Conservation (phyloP, 2,329 filamentous ascomycete species). For the Cladosporium oxysporum region DNA sequence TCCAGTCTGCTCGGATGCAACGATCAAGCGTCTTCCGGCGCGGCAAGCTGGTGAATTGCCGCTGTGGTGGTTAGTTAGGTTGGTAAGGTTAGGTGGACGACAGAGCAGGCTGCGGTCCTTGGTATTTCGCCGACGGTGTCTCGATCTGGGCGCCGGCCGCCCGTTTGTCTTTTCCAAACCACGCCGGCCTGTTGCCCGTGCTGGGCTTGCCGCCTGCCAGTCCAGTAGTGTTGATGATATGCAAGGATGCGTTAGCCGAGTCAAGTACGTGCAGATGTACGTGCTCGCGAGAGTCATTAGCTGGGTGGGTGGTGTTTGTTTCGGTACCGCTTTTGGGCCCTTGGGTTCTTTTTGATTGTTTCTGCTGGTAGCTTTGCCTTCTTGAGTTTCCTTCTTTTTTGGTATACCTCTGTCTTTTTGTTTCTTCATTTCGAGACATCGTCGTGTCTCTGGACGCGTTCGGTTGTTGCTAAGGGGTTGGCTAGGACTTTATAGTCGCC, state of each 20-base stretch:
- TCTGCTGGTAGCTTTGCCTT: background rate
- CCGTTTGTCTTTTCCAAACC: background rate
- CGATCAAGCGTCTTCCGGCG: slow-evolving; percentile 12
- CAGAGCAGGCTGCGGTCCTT: background rate
- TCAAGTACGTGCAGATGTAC: background rate
- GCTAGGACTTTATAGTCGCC: background rate
- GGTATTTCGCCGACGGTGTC: slow-evolving; percentile 9
- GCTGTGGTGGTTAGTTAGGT: too few relatives aligned
- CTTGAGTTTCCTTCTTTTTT: background rate
- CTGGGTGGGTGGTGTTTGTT: background rate
- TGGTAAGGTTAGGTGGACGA: too few relatives aligned
- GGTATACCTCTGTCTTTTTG: background rate
- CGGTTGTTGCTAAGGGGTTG: background rate
- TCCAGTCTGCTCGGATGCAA: background rate
- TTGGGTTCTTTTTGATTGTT: background rate
- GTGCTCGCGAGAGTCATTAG: background rate
- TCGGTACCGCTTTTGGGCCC: background rate
- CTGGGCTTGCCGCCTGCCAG: background rate
- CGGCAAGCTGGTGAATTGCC: background rate
- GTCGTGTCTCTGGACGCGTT: background rate
- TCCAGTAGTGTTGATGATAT: background rate
- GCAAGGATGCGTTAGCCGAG: background rate
- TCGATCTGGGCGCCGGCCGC: background rate
- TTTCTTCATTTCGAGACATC: background rate
- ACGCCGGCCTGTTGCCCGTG: background rate